These are phyloP conservation scores for Tylopilus balloui DNA, from an alignment of 768 basidiomycete genomes.

Conservation along the genomic window DNA sequence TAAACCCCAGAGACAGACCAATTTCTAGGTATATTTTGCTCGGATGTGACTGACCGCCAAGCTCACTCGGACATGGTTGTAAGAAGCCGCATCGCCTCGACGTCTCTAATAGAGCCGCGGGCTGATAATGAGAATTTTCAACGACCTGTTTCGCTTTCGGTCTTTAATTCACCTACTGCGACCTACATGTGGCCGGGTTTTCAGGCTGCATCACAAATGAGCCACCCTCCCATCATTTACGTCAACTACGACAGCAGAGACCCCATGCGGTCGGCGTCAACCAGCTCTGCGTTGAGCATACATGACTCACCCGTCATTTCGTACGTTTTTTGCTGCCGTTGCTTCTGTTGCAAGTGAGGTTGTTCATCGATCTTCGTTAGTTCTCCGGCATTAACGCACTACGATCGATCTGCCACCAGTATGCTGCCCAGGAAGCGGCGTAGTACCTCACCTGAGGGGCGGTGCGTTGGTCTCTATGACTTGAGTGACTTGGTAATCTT, in stretches of 20 bases:
- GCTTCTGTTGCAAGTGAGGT: constrained; percentile 7
- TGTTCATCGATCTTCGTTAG: constrained; percentile 19
- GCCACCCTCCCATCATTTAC: constrained; percentile 37
- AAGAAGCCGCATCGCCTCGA: constrained; percentile 22
- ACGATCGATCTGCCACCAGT: constrained; percentile 28
- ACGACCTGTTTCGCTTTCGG: constrained; percentile 36
- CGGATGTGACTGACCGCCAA: constrained; percentile 4
- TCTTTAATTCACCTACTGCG: constrained; percentile 42
- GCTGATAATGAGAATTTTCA: constrained; percentile 24
- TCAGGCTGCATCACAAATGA: constrained; percentile 42
- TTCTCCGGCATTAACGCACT: constrained; percentile 27
- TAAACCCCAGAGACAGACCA: constrained; percentile 20
- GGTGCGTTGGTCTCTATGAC: constrained; percentile 17
- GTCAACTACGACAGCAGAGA: constrained; percentile 33
- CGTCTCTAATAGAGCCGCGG: constrained; percentile 19
- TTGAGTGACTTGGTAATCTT: constrained; percentile 6
- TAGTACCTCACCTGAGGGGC: constrained; percentile 29
- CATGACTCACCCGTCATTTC: constrained; percentile 28
- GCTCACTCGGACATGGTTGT: constrained; percentile 19
- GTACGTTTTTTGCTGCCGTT: constrained; percentile 27
- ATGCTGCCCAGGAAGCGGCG: constrained; percentile 32
- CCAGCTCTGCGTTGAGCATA: constrained; percentile 27
- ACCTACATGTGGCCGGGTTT: constrained; percentile 48
- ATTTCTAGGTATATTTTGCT: constrained; percentile 24
- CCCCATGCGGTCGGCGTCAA: constrained; percentile 31